Conservation (phyloP, 106 monocot species). For the Apostasia ramifera region DNA sequence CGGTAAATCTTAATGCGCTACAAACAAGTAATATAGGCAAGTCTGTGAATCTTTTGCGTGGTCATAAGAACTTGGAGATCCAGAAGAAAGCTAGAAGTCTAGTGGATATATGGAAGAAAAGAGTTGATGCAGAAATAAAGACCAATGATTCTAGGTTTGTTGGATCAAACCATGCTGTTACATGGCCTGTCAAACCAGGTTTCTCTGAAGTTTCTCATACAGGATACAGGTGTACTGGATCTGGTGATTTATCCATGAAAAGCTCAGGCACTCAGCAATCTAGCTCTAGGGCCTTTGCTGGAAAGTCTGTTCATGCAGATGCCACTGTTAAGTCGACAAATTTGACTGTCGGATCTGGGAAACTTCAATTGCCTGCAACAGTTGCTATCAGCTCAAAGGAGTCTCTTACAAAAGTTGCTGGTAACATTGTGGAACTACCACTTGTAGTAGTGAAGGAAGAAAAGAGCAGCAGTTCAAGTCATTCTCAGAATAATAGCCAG, state of each 20-base stretch:
- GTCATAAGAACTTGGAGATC: conserved; percentile 76
- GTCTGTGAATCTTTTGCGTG: conserved; percentile 72
- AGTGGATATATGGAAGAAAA: conserved; percentile 88
- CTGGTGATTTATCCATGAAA: conserved; percentile 30
- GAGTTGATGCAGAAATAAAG: conserved; percentile 91
- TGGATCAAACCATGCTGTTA: conserved; percentile 33
- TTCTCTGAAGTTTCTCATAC: conserved; percentile 33
- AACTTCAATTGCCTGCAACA: conserved; percentile 19
- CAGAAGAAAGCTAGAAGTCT: conserved; percentile 81
- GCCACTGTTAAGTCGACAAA: conserved; percentile 21
- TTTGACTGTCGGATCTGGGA: conserved; percentile 22
- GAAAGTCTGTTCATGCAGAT: conserved; percentile 38
- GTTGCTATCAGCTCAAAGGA: conserved; percentile 26
- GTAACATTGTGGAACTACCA: conserved; percentile 26
- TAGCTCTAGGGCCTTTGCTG: conserved; percentile 28
- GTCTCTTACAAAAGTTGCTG: conserved; percentile 30
- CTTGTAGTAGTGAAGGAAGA: conserved; percentile 52
- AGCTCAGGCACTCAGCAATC: conserved; percentile 32
- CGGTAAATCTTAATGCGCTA: conserved; percentile 76
- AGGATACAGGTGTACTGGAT: conserved; percentile 35
- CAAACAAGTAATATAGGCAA: conserved; percentile 81
- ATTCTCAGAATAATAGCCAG: conserved; percentile 74
- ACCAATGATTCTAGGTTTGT: conserved; percentile 48
- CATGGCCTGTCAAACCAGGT: conserved; percentile 51
- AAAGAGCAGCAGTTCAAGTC: conserved; percentile 81